phyloP scores from a whole-genome alignment of 768 basidiomycete species.

The Multifurca ochricompacta region DNA sequence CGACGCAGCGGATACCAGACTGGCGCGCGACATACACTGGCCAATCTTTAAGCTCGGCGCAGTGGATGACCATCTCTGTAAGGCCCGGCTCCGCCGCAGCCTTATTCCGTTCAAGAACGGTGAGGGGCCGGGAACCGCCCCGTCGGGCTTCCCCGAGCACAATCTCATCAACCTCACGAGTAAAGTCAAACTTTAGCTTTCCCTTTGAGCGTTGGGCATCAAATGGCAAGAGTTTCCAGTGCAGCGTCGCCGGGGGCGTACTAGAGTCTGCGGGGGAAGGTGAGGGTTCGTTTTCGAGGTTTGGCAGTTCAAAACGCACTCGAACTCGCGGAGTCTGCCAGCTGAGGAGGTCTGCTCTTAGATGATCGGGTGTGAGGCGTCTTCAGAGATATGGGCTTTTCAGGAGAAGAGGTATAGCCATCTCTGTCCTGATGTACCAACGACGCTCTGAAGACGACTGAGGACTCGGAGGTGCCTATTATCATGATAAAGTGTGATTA shows the following conservation, averaged over 20 bases:
- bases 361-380: neutral
- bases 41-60: constrained; percentile 34
- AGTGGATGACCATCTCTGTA: constrained; percentile 44
- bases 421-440: constrained; percentile 15
- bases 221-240: constrained; percentile 44
- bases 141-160: constrained; percentile 24
- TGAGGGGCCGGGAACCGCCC: constrained; percentile 25
- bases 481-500: constrained; percentile 2
- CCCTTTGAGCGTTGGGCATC: constrained; percentile 29
- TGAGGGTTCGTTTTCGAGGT: neutral
- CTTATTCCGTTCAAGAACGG: constrained; percentile 35
- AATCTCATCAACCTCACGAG: constrained; percentile 26
- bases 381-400: constrained; percentile 19
- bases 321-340: neutral
- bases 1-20: constrained; percentile 43
- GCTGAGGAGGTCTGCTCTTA: neutral
- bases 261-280: constrained; percentile 1
- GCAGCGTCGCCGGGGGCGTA: constrained; percentile 34
- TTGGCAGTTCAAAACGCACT: neutral
- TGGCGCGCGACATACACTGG: constrained; percentile 37
- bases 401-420: constrained; percentile 25
- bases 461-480: constrained; percentile 6
- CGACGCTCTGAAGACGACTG: constrained; percentile 5
- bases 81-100: constrained; percentile 37
- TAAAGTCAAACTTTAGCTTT: constrained; percentile 43